phyloP scores from a whole-genome alignment of 805 yeast species.

The Lachancea waltii region DNA sequence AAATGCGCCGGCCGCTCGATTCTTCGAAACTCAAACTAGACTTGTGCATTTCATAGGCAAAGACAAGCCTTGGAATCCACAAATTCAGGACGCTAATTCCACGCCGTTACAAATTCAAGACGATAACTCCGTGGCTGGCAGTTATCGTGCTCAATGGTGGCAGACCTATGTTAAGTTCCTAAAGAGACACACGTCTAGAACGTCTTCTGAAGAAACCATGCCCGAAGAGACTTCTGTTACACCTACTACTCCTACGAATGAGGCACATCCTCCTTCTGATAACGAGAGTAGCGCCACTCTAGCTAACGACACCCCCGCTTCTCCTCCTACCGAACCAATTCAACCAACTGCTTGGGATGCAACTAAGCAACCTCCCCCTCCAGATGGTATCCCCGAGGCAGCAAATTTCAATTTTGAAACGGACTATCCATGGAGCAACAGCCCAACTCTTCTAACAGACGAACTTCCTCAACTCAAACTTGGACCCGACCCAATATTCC shows the following conservation, averaged over 20 bases:
- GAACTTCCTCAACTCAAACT: conserved; percentile 2
- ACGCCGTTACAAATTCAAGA: too few relatives aligned
- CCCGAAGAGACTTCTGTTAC: too few relatives aligned
- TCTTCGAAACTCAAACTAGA: conserved; percentile 41
- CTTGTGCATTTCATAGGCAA: conserved; percentile 65
- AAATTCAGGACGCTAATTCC: conserved; percentile 7
- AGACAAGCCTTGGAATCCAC: conserved; percentile 47
- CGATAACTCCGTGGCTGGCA: too few relatives aligned
- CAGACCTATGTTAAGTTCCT: conserved; percentile 4
- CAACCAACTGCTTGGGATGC: conserved; percentile 38
- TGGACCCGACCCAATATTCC: conserved; percentile 21
- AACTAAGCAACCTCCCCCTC: conserved; percentile 39
- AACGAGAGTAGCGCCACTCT: too few relatives aligned
- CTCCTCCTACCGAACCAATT: not conserved
- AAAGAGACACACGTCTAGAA: not conserved
- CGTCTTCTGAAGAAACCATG: not conserved
- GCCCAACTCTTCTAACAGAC: conserved; percentile 6
- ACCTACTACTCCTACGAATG: too few relatives aligned
- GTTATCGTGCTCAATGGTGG: conserved; percentile 11
- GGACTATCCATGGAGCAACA: conserved; percentile 18
- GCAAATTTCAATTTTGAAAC: conserved; percentile 18
- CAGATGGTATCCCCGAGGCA: conserved; percentile 25
- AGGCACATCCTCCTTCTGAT: too few relatives aligned
- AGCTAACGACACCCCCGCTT: too few relatives aligned
- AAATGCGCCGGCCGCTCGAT: conserved; percentile 60